Evolutionary conservation across 2,329 filamentous ascomycete genomes (phyloP).

Genomic region (Diaporthe caulivora): DNA sequence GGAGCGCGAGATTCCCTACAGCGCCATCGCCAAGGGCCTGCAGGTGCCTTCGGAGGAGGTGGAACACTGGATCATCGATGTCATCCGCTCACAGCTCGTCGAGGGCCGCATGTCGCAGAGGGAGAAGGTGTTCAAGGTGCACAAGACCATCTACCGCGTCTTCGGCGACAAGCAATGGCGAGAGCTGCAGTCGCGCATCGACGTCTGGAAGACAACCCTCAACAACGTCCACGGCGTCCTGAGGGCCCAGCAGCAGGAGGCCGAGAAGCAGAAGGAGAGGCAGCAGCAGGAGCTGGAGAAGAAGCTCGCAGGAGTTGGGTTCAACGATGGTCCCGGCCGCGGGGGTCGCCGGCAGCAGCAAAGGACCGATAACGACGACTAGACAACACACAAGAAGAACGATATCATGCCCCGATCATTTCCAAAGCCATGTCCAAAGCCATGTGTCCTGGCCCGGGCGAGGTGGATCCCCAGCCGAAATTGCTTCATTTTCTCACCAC

Average conservation of each 20-base stretch:
- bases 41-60: conserved; percentile 87
- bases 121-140: conserved; percentile 92
- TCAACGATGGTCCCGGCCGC: conserved; percentile 49
- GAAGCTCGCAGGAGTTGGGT: conserved; percentile 60
- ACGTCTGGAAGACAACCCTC: conserved; percentile 90
- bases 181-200: conserved; percentile 89
- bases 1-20: conserved; percentile 89
- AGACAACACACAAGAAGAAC: background rate
- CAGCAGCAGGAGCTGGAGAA: conserved; percentile 77
- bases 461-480: conserved; percentile 6
- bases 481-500: background rate
- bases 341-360: conserved; percentile 44
- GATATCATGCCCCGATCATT: conserved; percentile 23
- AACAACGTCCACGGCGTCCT: conserved; percentile 83
- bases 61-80: conserved; percentile 99
- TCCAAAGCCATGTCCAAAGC: background rate
- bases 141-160: conserved; percentile 95
- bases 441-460: background rate
- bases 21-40: conserved; percentile 84
- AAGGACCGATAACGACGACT: conserved; percentile 39
- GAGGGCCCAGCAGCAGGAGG: conserved; percentile 83
- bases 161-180: conserved; percentile 99
- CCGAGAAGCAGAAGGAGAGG: conserved; percentile 81
- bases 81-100: conserved; percentile 93
- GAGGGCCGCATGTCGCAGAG: conserved; percentile 97